Conservation (phyloP, 108 stramenopile species). For the Skeletonema tropicum region DNA sequence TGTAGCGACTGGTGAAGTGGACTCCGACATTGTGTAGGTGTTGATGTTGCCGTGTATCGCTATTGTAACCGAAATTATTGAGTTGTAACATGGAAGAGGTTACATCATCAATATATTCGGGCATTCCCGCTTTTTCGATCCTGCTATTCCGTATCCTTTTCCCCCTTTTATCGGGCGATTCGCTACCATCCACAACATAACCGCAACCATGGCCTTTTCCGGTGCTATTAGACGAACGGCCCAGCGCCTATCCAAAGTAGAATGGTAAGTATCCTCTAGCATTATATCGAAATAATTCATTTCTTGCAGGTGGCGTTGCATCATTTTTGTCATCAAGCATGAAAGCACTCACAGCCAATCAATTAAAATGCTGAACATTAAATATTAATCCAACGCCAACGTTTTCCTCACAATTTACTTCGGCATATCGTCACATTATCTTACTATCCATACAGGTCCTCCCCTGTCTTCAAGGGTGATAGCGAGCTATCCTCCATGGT, state of each 20-base stretch:
- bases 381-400: background rate
- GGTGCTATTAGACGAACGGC: slow-evolving; percentile 49
- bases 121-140: too few relatives aligned
- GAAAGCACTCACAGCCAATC: background rate
- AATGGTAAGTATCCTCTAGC: slow-evolving; percentile 33
- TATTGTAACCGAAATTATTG: too few relatives aligned
- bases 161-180: background rate
- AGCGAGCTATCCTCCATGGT: slow-evolving; percentile 74
- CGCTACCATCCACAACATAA: background rate
- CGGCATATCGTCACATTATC: background rate
- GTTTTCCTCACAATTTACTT: background rate
- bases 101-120: too few relatives aligned
- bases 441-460: slow-evolving; percentile 53
- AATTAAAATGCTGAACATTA: background rate
- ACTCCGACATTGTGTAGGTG: background rate
- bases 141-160: too few relatives aligned
- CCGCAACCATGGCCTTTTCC: slow-evolving; percentile 34
- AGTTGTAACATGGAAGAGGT: too few relatives aligned
- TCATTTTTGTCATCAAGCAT: background rate
- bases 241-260: slow-evolving; percentile 47
- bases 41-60: background rate
- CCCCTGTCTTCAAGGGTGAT: slow-evolving; percentile 79
- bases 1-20: background rate
- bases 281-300: background rate
- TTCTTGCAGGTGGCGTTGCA: background rate